phyloP scores from a whole-genome alignment of 2,329 filamentous ascomycete species.

The Epichloe festucae region DNA sequence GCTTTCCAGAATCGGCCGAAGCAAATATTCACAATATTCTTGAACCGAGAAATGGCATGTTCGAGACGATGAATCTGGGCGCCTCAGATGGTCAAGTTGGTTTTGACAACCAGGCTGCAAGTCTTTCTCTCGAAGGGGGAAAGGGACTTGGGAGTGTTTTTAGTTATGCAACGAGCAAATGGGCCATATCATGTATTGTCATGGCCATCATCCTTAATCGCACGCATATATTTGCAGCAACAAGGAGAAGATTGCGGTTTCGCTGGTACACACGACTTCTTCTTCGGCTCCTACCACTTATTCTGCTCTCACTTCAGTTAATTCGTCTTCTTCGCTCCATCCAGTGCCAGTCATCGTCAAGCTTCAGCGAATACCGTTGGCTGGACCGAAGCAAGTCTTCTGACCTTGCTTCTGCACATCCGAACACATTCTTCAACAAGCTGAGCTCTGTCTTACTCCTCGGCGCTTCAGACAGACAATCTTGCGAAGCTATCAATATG shows the following conservation, averaged over 20 bases:
- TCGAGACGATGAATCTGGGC: not conserved
- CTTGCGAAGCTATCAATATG: constrained; percentile 68
- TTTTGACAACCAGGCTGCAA: constrained; percentile 19
- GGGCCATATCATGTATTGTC: constrained; percentile 78
- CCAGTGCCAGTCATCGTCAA: constrained; percentile 75
- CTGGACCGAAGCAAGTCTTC: constrained; percentile 51
- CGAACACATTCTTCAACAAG: constrained; percentile 57
- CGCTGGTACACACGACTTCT: constrained; percentile 58
- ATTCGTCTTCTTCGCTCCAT: constrained; percentile 66
- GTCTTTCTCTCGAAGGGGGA: constrained; percentile 45
- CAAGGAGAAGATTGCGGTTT: constrained; percentile 64
- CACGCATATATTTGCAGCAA: constrained; percentile 86
- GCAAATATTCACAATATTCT: constrained; percentile 19
- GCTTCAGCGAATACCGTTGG: constrained; percentile 58
- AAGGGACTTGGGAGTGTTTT: constrained; percentile 76
- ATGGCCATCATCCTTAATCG: constrained; percentile 83
- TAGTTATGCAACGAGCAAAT: constrained; percentile 80
- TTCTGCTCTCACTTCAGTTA: constrained; percentile 57
- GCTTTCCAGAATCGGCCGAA: constrained; percentile 12
- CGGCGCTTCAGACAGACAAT: constrained; percentile 59
- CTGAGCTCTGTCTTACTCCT: constrained; percentile 61
- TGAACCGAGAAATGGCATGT: constrained; percentile 9
- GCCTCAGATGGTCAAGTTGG: not conserved
- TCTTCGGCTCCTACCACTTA: constrained; percentile 57
- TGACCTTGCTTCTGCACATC: constrained; percentile 55